Percentiles rank a stretch among this genome's conserved stretches.
These are phyloP conservation scores for Colletotrichum sublineola DNA, from an alignment of 2,329 filamentous ascomycete genomes.

Conservation along the genomic window DNA sequence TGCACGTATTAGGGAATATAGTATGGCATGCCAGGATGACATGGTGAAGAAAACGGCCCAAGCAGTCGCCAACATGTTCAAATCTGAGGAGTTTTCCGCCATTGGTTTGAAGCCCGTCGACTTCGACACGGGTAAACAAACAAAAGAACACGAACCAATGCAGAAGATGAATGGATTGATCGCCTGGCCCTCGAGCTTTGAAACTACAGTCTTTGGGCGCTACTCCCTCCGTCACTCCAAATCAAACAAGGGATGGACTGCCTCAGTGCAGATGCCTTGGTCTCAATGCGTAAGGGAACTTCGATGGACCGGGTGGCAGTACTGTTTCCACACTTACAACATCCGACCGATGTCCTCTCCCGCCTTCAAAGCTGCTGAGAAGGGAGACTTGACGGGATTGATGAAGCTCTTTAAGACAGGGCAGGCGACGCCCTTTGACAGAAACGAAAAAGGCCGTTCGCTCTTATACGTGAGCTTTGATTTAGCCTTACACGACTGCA, in stretches of 20 bases:
- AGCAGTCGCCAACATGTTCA: background rate
- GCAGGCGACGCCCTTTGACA: background rate
- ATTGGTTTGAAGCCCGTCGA: background rate
- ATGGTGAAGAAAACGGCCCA: background rate
- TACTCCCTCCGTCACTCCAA: background rate
- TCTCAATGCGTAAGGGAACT: background rate
- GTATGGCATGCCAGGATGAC: background rate
- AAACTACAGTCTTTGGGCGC: background rate
- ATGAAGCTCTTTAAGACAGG: background rate
- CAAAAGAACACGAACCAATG: background rate
- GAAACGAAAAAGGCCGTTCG: background rate
- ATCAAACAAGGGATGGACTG: background rate
- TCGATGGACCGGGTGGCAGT: background rate
- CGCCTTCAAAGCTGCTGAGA: background rate
- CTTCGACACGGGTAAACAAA: background rate
- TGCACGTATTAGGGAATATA: background rate
- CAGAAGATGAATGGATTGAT: background rate
- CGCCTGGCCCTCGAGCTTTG: background rate
- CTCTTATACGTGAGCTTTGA: background rate
- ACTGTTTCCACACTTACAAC: background rate
- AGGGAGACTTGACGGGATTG: background rate
- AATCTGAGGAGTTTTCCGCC: background rate
- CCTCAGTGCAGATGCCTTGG: background rate
- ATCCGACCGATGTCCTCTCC: background rate
- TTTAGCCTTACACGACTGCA: background rate